Conservation (phyloP, 2,329 filamentous ascomycete genomes). For the Zasmidium cellare region DNA sequence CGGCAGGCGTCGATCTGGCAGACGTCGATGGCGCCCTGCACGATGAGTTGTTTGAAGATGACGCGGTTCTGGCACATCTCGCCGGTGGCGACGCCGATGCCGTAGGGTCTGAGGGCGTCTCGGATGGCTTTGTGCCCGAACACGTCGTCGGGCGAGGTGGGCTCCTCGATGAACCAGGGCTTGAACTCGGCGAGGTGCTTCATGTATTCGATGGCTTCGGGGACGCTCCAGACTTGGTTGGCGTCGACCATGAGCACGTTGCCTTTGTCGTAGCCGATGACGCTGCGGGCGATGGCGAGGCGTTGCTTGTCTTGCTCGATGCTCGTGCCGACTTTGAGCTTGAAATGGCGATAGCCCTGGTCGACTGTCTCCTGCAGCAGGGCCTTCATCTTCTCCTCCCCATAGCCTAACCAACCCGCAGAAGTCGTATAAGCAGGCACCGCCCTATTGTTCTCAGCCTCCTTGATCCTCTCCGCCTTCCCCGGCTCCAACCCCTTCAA, state of each 20-base stretch:
- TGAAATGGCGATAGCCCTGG: constrained; percentile 82
- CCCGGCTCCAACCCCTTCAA: constrained; percentile 65
- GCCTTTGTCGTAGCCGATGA: constrained; percentile 78
- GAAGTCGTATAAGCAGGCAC: constrained; percentile 90
- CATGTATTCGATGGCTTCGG: constrained; percentile 87
- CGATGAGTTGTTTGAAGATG: constrained; percentile 88
- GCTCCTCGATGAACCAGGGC: constrained; percentile 87
- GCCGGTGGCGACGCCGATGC: constrained; percentile 83
- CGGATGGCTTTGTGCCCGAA: constrained; percentile 84
- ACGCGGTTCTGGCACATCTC: constrained; percentile 97
- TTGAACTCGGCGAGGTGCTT: constrained; percentile 76
- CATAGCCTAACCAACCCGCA: constrained; percentile 90
- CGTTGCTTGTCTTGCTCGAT: constrained; percentile 71
- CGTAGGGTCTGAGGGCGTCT: constrained; percentile 71
- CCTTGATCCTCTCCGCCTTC: constrained; percentile 70
- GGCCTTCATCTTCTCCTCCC: constrained; percentile 79
- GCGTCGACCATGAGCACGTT: constrained; percentile 92
- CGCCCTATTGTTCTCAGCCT: constrained; percentile 71
- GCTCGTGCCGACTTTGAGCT: constrained; percentile 80
- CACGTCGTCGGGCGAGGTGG: constrained; percentile 85
- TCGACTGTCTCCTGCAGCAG: constrained; percentile 72
- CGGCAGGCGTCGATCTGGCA: constrained; percentile 90
- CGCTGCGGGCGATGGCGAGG: constrained; percentile 71
- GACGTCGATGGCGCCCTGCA: constrained; percentile 77
- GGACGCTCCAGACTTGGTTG: constrained; percentile 88